phyloP scores from a whole-genome alignment of 352 stramenopile genomes.

The Pythium phragmitis region DNA sequence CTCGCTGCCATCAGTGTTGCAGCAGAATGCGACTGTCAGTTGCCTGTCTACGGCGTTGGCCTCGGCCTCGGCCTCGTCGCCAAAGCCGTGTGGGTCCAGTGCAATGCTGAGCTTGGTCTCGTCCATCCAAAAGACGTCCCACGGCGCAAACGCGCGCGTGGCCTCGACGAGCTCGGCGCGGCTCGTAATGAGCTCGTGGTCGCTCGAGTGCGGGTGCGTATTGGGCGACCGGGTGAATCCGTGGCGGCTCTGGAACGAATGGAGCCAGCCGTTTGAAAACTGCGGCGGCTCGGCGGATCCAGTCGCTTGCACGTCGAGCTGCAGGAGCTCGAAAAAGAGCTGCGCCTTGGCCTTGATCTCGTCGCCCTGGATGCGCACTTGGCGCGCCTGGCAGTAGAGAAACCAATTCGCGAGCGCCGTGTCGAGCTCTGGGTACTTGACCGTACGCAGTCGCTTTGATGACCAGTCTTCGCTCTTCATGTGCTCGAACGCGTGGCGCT shows the following conservation, averaged over 20 bases:
- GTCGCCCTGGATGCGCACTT: conserved; percentile 64
- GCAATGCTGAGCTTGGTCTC: conserved; percentile 61
- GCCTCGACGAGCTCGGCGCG: conserved; percentile 45
- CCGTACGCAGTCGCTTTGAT: conserved; percentile 72
- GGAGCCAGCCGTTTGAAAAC: conserved; percentile 85
- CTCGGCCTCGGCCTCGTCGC: neutral
- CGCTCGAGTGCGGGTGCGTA: conserved; percentile 18
- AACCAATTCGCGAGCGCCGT: conserved; percentile 81
- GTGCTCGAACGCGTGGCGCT: conserved; percentile 64
- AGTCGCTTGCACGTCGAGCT: conserved; percentile 23
- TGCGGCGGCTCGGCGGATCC: conserved; percentile 40
- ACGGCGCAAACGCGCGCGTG: conserved; percentile 41
- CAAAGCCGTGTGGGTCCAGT: conserved; percentile 13
- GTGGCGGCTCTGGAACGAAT: conserved; percentile 76
- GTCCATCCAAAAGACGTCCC: conserved; percentile 77
- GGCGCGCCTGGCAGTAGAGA: conserved; percentile 60
- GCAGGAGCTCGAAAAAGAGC: conserved; percentile 65
- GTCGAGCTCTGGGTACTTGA: conserved; percentile 79
- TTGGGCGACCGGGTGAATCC: conserved; percentile 50
- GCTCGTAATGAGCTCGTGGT: conserved; percentile 46
- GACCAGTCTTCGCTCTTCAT: conserved; percentile 73
- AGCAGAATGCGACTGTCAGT: conserved; percentile 61
- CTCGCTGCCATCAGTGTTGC: conserved; percentile 70
- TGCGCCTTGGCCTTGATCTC: conserved; percentile 74
- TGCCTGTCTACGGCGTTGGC: conserved; percentile 21